Base-by-base conservation (phyloP, 202 grass and related monocot species). In the Setaria italica region DNA sequence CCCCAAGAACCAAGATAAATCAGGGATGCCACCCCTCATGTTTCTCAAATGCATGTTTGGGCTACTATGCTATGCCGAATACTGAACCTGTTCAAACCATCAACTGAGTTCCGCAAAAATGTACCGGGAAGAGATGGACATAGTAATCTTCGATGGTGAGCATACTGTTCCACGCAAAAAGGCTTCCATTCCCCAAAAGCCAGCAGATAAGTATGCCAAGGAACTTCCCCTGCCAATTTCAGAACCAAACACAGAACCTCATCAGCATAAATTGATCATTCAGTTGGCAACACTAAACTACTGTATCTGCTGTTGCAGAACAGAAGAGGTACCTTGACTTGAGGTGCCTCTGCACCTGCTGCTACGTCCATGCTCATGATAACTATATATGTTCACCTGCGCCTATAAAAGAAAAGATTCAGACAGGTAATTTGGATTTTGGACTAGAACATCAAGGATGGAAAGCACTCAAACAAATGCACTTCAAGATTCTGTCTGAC, bases 121-220 rank as follows among this genome's bases (percentile, higher is more conserved):
- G 37, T 94, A 96, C 97, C 35, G 93, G 93, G 70, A 99, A 99
- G 64, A 96, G 87, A 78, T 85, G 62, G 25, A 16, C 16, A 51
- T 99, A 99, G 81, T 99, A 99, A 94, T 99, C 97, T 91, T 96
- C 88, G 30, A 99, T 92, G 2, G 93, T 99, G 51, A 99, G 88
- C 88, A 99, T 94, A 70, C 97, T 99, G 63, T 99, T 99, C 93
- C 93, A 99, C 25, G 93, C 85, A 56, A 99, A 94, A 79, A 99
- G 92, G 85, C 88, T 91, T 79, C 97, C 97, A 78, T 94, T 99
- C 76, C 97, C 97, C 76, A 99, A 86, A 76, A 96, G 29, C 87
- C 92, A 99, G 88, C 93, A 99, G 41, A 99, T 78, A 56, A 96
- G 53, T 47, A 99, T 97, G 46, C 88, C 94, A 39, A 92, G 4